phyloP scores from a whole-genome alignment of 2,329 filamentous ascomycete species.

The Calonectria fujianensis region DNA sequence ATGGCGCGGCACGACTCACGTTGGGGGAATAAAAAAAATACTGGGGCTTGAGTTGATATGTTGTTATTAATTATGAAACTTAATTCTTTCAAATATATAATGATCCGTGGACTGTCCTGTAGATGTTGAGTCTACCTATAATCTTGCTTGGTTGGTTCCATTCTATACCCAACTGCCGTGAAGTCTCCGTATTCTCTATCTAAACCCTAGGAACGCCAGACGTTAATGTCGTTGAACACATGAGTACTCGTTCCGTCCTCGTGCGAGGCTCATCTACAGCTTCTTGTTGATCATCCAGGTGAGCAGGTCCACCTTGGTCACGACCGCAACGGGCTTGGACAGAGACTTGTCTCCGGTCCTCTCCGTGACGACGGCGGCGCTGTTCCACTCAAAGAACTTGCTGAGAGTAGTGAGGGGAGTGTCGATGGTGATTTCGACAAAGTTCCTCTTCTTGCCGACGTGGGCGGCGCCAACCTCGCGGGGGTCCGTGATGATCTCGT shows the following conservation, averaged over 20 bases:
- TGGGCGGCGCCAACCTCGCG: constrained; percentile 73
- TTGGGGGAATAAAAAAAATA: constrained; percentile 1
- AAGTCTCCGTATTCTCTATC: constrained; percentile 46
- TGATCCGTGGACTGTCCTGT: constrained; percentile 52
- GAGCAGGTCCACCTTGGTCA: constrained; percentile 96
- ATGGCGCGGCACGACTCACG: constrained; percentile 5
- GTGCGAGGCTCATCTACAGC: constrained; percentile 54
- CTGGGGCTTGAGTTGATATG: constrained; percentile 36
- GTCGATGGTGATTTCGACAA: constrained; percentile 95
- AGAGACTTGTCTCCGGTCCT: constrained; percentile 73
- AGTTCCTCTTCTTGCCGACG: constrained; percentile 76
- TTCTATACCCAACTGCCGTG: constrained; percentile 46
- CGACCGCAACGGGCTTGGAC: constrained; percentile 89
- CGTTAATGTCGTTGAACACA: constrained; percentile 58
- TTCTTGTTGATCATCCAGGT: constrained; percentile 89
- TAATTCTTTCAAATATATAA: constrained; percentile 47
- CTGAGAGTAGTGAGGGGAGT: constrained; percentile 89
- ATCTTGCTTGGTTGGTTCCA: constrained; percentile 43
- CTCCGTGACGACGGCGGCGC: constrained; percentile 95
- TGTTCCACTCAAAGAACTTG: constrained; percentile 99
- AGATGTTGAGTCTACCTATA: constrained; percentile 66
- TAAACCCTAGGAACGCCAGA: constrained; percentile 56
- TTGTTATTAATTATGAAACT: constrained; percentile 54
- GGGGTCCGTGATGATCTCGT: constrained; percentile 93
- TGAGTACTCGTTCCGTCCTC: constrained; percentile 57